A percentile compares a stretch with the other conserved stretches of the same genome.
phyloP scores from a whole-genome alignment of 75 land plant genomes.

The Isoetes taiwanensis region DNA sequence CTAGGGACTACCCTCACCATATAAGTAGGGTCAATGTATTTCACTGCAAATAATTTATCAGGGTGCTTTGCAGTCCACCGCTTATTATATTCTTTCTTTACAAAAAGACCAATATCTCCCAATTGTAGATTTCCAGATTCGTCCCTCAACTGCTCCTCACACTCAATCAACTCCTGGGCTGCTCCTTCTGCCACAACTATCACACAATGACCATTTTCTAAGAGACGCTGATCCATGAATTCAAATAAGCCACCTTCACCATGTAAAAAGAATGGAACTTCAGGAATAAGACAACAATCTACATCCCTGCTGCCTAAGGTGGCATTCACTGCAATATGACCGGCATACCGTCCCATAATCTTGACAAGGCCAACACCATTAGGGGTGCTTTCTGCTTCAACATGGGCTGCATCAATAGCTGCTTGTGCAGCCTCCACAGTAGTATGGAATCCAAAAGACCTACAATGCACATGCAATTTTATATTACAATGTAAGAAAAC shows the following conservation, averaged over 20 bases:
- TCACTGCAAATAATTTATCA: constrained; percentile 53
- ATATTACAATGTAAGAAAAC: background rate
- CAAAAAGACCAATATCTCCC: constrained; percentile 56
- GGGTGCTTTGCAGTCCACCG: constrained; percentile 63
- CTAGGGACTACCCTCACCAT: constrained; percentile 81
- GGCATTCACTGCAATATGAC: constrained; percentile 65
- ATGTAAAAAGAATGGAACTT: constrained; percentile 41
- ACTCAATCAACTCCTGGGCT: constrained; percentile 57
- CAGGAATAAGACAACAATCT: constrained; percentile 73
- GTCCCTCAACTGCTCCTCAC: no score
- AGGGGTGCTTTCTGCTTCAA: constrained; percentile 73
- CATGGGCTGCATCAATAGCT: constrained; percentile 58
- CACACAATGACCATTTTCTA: constrained; percentile 58
- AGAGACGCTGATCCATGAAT: constrained; percentile 42
- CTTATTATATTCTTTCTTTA: constrained; percentile 46
- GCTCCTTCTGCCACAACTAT: constrained; percentile 78
- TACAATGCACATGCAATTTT: no score
- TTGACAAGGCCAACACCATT: constrained; percentile 46
- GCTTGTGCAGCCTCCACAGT: constrained; percentile 72
- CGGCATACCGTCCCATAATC: constrained; percentile 71
- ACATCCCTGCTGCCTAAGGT: constrained; percentile 72
- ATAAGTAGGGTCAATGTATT: constrained; percentile 89
- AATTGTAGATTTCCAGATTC: constrained; percentile 58
- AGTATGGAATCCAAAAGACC: constrained; percentile 72
- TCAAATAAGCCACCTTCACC: constrained; percentile 63